phyloP scores from a whole-genome alignment of 106 monocot species.

The Allium fistulosum region DNA sequence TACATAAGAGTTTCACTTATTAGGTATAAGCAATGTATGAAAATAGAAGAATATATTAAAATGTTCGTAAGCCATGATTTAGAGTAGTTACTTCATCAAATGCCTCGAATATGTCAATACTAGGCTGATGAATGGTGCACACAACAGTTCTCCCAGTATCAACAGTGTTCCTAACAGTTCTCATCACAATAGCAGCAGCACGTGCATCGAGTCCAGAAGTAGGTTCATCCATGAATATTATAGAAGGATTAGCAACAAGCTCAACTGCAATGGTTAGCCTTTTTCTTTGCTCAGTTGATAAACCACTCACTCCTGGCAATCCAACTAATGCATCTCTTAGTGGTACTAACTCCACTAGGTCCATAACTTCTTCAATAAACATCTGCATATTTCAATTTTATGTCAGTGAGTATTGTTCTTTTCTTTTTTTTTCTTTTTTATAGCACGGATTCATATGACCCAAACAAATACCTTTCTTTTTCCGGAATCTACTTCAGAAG shows the following conservation, averaged over 20 bases:
- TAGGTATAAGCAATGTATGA: not conserved
- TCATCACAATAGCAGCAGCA: constrained; percentile 90
- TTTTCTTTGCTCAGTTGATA: constrained; percentile 83
- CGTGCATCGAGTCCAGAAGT: constrained; percentile 85
- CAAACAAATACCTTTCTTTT: constrained; percentile 3
- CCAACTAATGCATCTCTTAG: constrained; percentile 67
- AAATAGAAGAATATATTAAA: not conserved
- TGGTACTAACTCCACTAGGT: constrained; percentile 64
- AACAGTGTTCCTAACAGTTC: constrained; percentile 81
- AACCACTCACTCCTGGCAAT: constrained; percentile 70
- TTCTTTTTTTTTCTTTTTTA: not conserved
- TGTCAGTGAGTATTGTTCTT: not conserved
- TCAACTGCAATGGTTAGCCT: constrained; percentile 83
- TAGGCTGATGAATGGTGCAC: constrained; percentile 86
- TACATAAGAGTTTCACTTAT: not conserved
- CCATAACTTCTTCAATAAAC: constrained; percentile 82
- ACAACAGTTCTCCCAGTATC: constrained; percentile 89
- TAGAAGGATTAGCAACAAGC: constrained; percentile 81
- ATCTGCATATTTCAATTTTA: constrained; percentile 20
- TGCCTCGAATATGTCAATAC: constrained; percentile 91
- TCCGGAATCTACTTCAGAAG: constrained; percentile 2
- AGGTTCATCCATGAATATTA: constrained; percentile 93
- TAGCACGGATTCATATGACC: not conserved
- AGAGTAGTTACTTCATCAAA: constrained; percentile 64
- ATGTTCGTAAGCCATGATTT: not conserved